Conservation (phyloP, 75 land plant species). For the Cryptomeria japonica region DNA sequence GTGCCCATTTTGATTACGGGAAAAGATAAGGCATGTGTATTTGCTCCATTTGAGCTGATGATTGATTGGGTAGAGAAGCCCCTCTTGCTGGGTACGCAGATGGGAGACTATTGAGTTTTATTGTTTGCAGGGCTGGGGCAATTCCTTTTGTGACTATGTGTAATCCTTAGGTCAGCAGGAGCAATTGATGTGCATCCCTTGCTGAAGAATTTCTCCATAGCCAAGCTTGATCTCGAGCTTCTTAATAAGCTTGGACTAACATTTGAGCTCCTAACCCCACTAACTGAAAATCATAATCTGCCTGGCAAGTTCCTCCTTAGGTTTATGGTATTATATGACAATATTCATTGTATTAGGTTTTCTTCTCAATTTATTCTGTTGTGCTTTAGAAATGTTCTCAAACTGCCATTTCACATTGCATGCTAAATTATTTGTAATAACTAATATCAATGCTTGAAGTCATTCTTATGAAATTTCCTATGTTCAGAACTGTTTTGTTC, state of each 20-base stretch:
- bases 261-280: neutral
- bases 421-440: neutral
- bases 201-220: neutral
- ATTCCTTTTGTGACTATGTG: neutral
- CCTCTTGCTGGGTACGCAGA: neutral
- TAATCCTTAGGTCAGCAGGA: neutral
- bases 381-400: neutral
- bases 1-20: neutral
- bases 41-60: neutral
- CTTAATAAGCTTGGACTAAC: neutral
- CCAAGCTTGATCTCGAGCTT: neutral
- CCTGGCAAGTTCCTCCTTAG: neutral
- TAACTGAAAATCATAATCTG: neutral
- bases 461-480: neutral
- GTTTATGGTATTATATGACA: neutral
- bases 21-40: neutral
- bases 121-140: neutral
- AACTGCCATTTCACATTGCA: neutral
- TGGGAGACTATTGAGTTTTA: neutral
- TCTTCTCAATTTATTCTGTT: too few species aligned
- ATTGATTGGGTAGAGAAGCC: neutral
- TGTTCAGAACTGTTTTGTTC: too few species aligned
- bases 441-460: too few species aligned
- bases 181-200: neutral
- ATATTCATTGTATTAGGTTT: neutral